Evolutionary conservation across 257 asterid species (phyloP).

Genomic region (Apocynum venetum): DNA sequence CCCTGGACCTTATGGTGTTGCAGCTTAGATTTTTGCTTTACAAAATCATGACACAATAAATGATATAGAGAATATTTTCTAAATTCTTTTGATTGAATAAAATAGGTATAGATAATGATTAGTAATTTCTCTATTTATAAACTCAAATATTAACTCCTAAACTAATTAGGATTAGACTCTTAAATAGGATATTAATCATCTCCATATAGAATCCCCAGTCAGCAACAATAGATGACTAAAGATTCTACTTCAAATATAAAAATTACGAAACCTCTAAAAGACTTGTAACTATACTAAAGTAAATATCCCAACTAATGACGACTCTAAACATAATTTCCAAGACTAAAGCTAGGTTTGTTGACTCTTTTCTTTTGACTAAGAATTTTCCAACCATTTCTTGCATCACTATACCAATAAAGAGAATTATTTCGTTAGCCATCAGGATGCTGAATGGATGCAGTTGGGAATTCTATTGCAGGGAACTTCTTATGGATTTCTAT

Average conservation of each 20-base stretch:
- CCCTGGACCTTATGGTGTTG: not conserved
- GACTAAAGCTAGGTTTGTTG: not conserved
- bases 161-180: not conserved
- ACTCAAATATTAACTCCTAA: not conserved
- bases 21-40: not conserved
- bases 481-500: slow-evolving; percentile 80
- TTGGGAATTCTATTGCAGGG: slow-evolving; percentile 47
- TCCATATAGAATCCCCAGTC: not conserved
- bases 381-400: too few relatives aligned
- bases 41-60: not conserved
- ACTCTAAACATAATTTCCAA: not conserved
- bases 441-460: slow-evolving; percentile 18
- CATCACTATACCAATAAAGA: not conserved
- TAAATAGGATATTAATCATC: not conserved
- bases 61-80: not conserved
- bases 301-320: not conserved
- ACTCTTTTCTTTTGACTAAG: too few relatives aligned
- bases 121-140: too few relatives aligned
- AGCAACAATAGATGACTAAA: not conserved
- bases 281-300: not conserved
- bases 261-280: not conserved
- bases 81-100: not conserved
- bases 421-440: not conserved
- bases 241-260: not conserved
- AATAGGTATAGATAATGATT: not conserved